Conservation (phyloP, 2,329 filamentous ascomycete genomes). For the Orbilia brochopaga region DNA sequence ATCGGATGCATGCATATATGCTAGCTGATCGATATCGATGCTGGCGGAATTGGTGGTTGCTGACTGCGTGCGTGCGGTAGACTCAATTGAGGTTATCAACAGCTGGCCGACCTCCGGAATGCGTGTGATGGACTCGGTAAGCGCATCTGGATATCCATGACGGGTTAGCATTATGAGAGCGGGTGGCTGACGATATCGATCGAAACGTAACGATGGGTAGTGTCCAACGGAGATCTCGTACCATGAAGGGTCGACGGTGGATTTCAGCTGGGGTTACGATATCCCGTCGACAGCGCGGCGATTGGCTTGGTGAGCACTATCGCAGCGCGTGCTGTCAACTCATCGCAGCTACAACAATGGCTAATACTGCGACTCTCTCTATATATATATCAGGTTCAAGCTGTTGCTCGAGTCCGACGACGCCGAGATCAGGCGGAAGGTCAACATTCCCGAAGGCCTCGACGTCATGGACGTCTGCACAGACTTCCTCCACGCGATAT, state of each 20-base stretch:
- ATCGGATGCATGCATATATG: background rate
- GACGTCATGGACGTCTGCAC: constrained; percentile 51
- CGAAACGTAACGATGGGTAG: background rate
- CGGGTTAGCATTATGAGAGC: background rate
- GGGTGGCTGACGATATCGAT: background rate
- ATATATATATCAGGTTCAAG: constrained; percentile 42
- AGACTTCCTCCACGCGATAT: constrained; percentile 51
- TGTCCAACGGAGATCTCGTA: constrained; percentile 53
- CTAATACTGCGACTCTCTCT: no score
- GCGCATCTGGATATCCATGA: background rate
- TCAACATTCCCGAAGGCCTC: constrained; percentile 51
- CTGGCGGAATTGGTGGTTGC: background rate
- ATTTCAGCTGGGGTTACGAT: constrained; percentile 53
- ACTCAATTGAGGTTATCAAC: constrained; percentile 52
- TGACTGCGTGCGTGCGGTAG: constrained; percentile 4
- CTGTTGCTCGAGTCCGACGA: constrained; percentile 52
- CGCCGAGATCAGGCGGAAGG: constrained; percentile 32
- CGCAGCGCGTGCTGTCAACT: constrained; percentile 13
- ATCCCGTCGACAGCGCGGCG: constrained; percentile 50
- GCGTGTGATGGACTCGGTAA: constrained; percentile 51
- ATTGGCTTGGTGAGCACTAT: constrained; percentile 48
- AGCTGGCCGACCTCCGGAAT: constrained; percentile 52
- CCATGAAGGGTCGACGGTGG: constrained; percentile 48
- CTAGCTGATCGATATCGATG: background rate
- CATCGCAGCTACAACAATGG: background rate